phyloP scores from a whole-genome alignment of 805 yeast species.

The Myxozyma vanderwaltii region DNA sequence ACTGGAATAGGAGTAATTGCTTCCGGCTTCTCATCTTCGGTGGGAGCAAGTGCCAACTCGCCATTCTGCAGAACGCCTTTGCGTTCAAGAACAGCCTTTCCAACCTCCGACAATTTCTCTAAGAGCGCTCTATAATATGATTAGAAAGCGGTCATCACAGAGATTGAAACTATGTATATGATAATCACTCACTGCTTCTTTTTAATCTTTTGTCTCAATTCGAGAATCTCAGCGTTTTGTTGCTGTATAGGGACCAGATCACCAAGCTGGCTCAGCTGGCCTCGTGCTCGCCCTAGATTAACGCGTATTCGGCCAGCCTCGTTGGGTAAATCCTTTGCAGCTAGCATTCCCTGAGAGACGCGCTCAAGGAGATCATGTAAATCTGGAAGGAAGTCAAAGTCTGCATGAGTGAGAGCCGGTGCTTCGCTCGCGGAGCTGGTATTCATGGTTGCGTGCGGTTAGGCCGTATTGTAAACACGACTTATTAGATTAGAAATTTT shows the following conservation, averaged over 20 bases:
- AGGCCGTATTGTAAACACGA: too few relatives aligned
- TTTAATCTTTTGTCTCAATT: slow-evolving; percentile 3
- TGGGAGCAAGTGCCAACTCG: not conserved
- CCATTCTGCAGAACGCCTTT: slow-evolving; percentile 3
- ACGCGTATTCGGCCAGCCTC: slow-evolving; percentile 27
- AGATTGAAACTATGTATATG: not conserved
- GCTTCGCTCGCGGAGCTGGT: not conserved
- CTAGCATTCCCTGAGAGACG: slow-evolving; percentile 21
- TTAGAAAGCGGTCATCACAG: not conserved
- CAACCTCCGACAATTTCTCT: not conserved
- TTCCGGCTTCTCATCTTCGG: not conserved
- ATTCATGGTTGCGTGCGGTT: not conserved
- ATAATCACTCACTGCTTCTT: slow-evolving; percentile 12
- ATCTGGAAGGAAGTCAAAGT: slow-evolving; percentile 29
- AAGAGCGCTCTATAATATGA: slow-evolving; percentile 3
- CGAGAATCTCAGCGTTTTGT: slow-evolving; percentile 9
- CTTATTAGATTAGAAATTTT: too few relatives aligned
- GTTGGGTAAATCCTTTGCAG: slow-evolving; percentile 21
- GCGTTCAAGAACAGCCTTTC: slow-evolving; percentile 1
- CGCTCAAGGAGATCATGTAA: slow-evolving; percentile 26
- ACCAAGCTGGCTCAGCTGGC: slow-evolving; percentile 6
- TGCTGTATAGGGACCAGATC: slow-evolving; percentile 1
- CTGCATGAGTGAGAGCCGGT: slow-evolving; percentile 7
- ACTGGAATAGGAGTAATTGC: slow-evolving; percentile 1
- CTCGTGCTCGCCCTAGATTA: slow-evolving; percentile 9